Base-by-base conservation (phyloP, 129 eudicot genomes). In the Scalesia atractyloides region DNA sequence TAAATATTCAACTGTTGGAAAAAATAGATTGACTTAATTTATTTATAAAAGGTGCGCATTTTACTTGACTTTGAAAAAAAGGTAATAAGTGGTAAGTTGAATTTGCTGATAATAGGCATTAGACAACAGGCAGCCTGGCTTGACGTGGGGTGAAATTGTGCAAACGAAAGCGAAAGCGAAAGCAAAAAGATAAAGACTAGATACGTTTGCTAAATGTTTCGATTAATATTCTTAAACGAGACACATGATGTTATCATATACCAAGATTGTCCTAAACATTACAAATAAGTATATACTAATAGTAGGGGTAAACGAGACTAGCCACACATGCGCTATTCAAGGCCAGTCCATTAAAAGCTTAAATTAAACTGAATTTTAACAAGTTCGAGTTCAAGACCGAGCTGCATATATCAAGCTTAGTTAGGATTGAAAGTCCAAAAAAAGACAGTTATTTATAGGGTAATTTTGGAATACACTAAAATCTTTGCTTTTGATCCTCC, bases 51-150 rank as follows among this genome's bases (percentile, higher is more conserved):
- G 68, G 68, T 64, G 77, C 77, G 64, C 51, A 46, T 39, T 64
- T 78, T 64, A 71, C 67, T 71, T 78, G 82, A 78, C 76, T 77
- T 69, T 69, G 65, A 61, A 69, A 77, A 9, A 49, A 50, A 34
- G 48, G 20, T 69, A 7, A 77, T 60, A 15, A 69, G 26, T 36
- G 61, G 43, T 50, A 53, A 48, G 57, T 62, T 73, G 65, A 63
- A 60, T 60, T 24, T 60, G 44, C 13, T 60, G 66, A 24, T 11
- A 30, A 60, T 60, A 13, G 8, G 3, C 34, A 30, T 8, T 39
- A 41, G 66, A 60, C 41, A 30, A 2, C 39, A 11, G 33, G 64
- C 64, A 52, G 15, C 15, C 18, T 47, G 13, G 51, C 51, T 47
- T 47, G 51, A 47, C 51, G 51, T 46, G 11, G 10, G 56, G 15